Evolutionary conservation across 2,329 filamentous ascomycete genomes (phyloP).

Genomic region (Westerdykella sp.): DNA sequence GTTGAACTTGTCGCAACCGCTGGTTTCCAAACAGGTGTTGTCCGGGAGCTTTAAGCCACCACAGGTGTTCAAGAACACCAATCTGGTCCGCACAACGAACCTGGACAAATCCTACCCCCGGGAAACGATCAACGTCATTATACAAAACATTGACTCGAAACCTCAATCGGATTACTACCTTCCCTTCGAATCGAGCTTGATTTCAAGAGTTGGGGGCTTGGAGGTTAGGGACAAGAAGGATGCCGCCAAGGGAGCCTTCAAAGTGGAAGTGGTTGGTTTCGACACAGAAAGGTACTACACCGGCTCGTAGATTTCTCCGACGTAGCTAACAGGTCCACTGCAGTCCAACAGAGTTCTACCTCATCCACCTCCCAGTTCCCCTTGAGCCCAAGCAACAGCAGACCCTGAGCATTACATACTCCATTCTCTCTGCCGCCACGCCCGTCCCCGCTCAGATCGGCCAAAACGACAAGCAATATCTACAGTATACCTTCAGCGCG

Average conservation of each 20-base stretch:
- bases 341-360: conserved; percentile 63
- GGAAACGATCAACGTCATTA: conserved; percentile 87
- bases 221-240: conserved; percentile 93
- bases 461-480: conserved; percentile 83
- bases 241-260: conserved; percentile 59
- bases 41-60: conserved; percentile 66
- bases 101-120: conserved; percentile 87
- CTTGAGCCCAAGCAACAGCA: conserved; percentile 71
- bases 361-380: conserved; percentile 68
- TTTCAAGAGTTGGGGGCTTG: conserved; percentile 73
- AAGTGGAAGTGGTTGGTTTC: conserved; percentile 59
- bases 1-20: conserved; percentile 55
- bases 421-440: conserved; percentile 67
- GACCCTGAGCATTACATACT: conserved; percentile 82
- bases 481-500: conserved; percentile 78
- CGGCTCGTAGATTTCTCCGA: conserved; percentile 2
- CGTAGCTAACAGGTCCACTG: conserved; percentile 34
- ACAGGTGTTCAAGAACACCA: conserved; percentile 88
- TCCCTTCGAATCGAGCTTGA: conserved; percentile 70
- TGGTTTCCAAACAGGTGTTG: conserved; percentile 46
- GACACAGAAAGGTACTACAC: conserved; percentile 46
- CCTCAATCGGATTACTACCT: conserved; percentile 88
- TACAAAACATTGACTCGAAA: conserved; percentile 76
- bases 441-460: conserved; percentile 75
- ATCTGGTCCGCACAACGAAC: conserved; percentile 83